Evolutionary conservation across 106 monocot genomes (phyloP), one percentile per base, ranked within the genome.

Genomic region (Gastrodia elata): DNA sequence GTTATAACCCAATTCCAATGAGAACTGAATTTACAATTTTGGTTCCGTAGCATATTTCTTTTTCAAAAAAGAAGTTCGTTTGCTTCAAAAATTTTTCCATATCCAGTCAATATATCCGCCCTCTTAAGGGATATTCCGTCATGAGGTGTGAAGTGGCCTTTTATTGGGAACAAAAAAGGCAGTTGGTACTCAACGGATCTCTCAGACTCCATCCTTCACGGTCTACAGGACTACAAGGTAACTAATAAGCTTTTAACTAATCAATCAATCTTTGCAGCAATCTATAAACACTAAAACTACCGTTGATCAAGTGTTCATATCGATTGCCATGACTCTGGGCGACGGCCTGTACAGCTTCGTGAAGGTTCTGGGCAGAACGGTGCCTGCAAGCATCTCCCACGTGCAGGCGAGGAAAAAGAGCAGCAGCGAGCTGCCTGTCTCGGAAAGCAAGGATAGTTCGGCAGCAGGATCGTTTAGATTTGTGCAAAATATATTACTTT

Each of bases 61-160:
- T n/a, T n/a, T n/a, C n/a, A n/a, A n/a, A n/a, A n/a, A n/a, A n/a
- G n/a, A n/a, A n/a, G n/a, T n/a, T n/a, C n/a, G n/a, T n/a, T n/a
- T n/a, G n/a, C n/a, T n/a, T n/a, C n/a, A n/a, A n/a, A n/a, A n/a
- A 94, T 94, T 30, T 94, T 91, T 73, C 88, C 94, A 4, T 83
- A 94, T 57, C 76, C 91, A 58, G 94, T 94, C 32, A 94, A 94
- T 67, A 68, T 91, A 34, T 94, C 94, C 8, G 78, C 88, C 65
- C 86, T 94, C 7, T 67, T 91, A 2, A 91, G 94, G 34, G 91
- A 73, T 15, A 88, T 94, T 46, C 36, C 88, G 35, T 94, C 94
- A 57, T 94, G 88, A 88, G 94, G 94, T 18, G 38, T 94, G 33
- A 91, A 91, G 91, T 94, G 91, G 94, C 94, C 94, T 52, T 79